Percentiles rank a stretch among this genome's conserved stretches.
Evolutionary conservation across 805 yeast species (phyloP).

Genomic region (Candida quercuum): DNA sequence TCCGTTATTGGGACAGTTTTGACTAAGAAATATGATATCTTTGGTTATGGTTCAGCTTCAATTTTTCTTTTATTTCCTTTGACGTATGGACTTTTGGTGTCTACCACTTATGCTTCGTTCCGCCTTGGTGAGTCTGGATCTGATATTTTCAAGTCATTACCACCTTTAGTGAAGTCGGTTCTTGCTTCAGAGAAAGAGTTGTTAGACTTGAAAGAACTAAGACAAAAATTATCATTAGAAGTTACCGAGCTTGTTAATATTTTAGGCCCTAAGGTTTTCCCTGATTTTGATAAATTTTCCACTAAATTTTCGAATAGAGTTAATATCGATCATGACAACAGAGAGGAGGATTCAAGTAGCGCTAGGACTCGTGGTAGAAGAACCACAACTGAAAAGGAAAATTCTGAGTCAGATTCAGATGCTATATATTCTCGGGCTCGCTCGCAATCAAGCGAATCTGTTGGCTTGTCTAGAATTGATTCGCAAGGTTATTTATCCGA

Average conservation of each 20-base stretch:
- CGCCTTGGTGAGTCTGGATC: conserved; percentile 87
- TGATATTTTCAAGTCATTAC: conserved; percentile 75
- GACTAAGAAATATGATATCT: conserved; percentile 27
- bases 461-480: conserved; percentile 56
- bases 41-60: conserved; percentile 13
- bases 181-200: conserved; percentile 38
- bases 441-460: conserved; percentile 30
- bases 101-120: conserved; percentile 82
- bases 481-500: conserved; percentile 59
- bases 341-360: conserved; percentile 28
- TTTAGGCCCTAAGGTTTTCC: conserved; percentile 81
- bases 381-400: conserved; percentile 8
- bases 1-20: conserved; percentile 43
- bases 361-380: conserved; percentile 19
- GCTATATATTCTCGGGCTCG: no score
- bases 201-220: conserved; percentile 47
- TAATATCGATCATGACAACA: conserved; percentile 24
- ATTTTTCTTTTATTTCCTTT: conserved; percentile 32
- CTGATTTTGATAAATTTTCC: conserved; percentile 59
- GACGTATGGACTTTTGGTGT: conserved; percentile 53
- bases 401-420: no score
- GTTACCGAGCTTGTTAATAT: conserved; percentile 77
- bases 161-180: conserved; percentile 54
- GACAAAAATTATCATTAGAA: conserved; percentile 59
- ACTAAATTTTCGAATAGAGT: conserved; percentile 3